Base-by-base conservation (phyloP, 208 protist genomes). In the Tritrichomonas foetus region DNA sequence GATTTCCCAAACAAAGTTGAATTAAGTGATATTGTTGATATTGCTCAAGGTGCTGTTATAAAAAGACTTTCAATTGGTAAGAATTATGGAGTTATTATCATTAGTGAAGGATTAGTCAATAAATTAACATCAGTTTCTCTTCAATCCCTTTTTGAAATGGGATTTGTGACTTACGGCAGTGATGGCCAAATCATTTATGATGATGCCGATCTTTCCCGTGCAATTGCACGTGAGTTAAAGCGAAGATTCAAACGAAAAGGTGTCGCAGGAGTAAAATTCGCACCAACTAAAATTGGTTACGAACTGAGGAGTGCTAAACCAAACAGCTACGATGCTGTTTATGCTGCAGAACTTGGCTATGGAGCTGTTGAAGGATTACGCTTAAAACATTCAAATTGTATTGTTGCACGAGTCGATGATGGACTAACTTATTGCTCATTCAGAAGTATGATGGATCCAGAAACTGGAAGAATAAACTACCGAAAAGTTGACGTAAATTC, bases 91-190 rank as follows among this genome's bases (percentile, higher is more conserved):
- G 92, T 94, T 8, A 39, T 93, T 39, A 47, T 95, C 11, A 93
- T 95, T 47, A 93, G 92, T 25, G 94, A 95, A 69, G 94, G 94
- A 36, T 22, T 95, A 0, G 57, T 95, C 49, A n/a, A 95, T 57
- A 53, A 66, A 9, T 74, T 95, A 39, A 13, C 16, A 16, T 33
- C 25, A 33, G 94, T 94, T 14, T 89, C 94, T 25, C 66, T 95
- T 25, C 66, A 93, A 27, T 39, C 33, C 9, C 36, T 50, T 14
- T 95, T 95, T 27, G 44, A 75, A 36, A 36, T 13, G 36, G 69
- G 69, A 27, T 13, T 75, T 36, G 33, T 75, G 8, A 2, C 22
- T 33, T n/a, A n/a, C 69, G 44, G 33, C 36, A 36, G 13, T 75
- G 92, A 95, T n/a, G 94, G 72, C 64, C 78, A 95, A 30, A 93